Conservation (phyloP, 2,329 filamentous ascomycete genomes). For the Cladosporium austrohemisphaericum region DNA sequence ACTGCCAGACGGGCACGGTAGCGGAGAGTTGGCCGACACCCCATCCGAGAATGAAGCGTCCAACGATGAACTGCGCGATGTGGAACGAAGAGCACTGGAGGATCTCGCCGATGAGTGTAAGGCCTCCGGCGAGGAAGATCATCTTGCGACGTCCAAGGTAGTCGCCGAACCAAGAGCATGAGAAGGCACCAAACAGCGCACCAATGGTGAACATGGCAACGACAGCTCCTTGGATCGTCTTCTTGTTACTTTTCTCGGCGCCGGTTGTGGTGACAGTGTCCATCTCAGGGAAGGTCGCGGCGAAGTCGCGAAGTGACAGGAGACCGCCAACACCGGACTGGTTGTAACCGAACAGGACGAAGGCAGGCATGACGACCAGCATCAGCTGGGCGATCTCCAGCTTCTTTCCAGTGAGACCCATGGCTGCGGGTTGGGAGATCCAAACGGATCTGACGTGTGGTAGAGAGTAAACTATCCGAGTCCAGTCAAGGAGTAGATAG, state of each 20-base stretch:
- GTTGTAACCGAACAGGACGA: conserved; percentile 52
- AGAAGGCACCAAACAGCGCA: conserved; percentile 45
- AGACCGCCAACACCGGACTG: conserved; percentile 50
- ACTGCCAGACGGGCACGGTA: conserved; percentile 49
- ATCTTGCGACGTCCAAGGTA: conserved; percentile 12
- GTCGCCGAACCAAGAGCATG: conserved; percentile 37
- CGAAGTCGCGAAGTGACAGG: conserved; percentile 39
- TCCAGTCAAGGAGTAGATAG: conserved; percentile 11
- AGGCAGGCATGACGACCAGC: conserved; percentile 39
- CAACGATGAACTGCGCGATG: conserved; percentile 44
- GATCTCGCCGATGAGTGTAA: conserved; percentile 47
- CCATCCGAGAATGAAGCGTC: conserved; percentile 48
- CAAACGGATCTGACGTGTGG: neutral
- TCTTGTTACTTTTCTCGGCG: conserved; percentile 41
- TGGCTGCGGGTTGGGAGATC: neutral
- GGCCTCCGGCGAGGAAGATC: conserved; percentile 23
- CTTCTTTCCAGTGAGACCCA: conserved; percentile 22
- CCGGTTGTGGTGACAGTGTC: conserved; percentile 43
- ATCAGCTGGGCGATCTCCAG: conserved; percentile 31
- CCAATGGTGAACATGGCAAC: conserved; percentile 45
- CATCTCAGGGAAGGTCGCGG: conserved; percentile 47
- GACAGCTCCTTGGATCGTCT: conserved; percentile 44
- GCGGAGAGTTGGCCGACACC: conserved; percentile 50
- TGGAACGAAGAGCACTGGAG: conserved; percentile 47
- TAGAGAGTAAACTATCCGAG: neutral